Base-by-base conservation (phyloP, 2,329 filamentous ascomycete genomes). In the Apiospora phragmitis region DNA sequence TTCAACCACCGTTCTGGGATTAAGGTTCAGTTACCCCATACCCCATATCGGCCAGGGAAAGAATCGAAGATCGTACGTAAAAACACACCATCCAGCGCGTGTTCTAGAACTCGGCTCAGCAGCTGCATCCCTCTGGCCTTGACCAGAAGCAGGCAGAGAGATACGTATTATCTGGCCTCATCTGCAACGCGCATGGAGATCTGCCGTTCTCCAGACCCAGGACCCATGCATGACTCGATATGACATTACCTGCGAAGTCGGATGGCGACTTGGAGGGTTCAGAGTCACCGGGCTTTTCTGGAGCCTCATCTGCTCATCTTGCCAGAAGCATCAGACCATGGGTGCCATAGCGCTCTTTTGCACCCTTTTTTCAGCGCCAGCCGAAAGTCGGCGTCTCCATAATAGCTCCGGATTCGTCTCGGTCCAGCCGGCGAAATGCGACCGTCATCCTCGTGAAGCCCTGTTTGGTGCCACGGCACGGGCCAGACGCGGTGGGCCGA, bases 391-490 rank as follows among this genome's bases (percentile, higher is more conserved):
- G 51, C 51, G 29, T 18, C 51, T 35, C 51, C 51, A 35, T 18
- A 59, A 59, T 59, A 59, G 51, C 51, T n/a, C 51, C 51, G 51
- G 51, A 2, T 38, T n/a, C 3, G 55, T 38, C 55, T 62, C 55
- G 55, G 55, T n/a, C 18, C 32, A 38, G 55, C 29, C 55, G 55
- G 55, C 32, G 32, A 62, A 62, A 62, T 62, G 55, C 55, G 55
- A 62, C 55, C 29, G 32, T 62, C 32, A 62, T 62, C 21, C 55
- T 62, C 32, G 55, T 59, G 49, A 38, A 62, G 55, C 29, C 55
- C n/a, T 62, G 32, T 62, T 62, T 62, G 55, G n/a, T 62, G 55
- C 55, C 55, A 59, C 51, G 26, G 38, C 65, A 66, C 65, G 65
- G 38, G 42, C 65, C 65, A 66, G n/a, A 11, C 11, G 2, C 18